phyloP scores from a whole-genome alignment of 768 basidiomycete species.

The Lactarius sanguifluus region DNA sequence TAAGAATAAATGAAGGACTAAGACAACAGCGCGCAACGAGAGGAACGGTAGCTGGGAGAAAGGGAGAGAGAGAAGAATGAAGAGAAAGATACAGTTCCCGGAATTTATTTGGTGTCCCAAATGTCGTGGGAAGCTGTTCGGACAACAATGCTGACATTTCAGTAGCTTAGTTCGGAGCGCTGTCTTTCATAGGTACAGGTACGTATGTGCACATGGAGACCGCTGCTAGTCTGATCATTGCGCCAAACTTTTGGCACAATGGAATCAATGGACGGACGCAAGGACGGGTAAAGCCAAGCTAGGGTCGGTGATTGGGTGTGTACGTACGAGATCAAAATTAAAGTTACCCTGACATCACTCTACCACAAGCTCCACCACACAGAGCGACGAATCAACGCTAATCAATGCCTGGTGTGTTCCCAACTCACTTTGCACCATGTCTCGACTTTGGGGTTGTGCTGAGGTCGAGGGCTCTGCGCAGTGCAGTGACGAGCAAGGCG shows the following conservation, averaged over 20 bases:
- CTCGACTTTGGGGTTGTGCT: not conserved
- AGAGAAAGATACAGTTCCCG: not conserved
- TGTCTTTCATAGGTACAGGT: not conserved
- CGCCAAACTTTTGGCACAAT: not conserved
- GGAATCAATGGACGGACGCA: not conserved
- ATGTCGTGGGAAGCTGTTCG: not conserved
- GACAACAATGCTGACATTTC: not conserved
- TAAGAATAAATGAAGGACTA: slow-evolving; percentile 2
- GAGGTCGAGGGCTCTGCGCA: not conserved
- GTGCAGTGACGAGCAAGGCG: too few relatives aligned
- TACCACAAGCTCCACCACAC: not conserved
- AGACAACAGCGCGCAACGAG: not conserved
- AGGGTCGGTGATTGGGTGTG: not conserved
- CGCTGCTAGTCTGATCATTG: not conserved
- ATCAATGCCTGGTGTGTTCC: not conserved
- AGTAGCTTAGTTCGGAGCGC: not conserved
- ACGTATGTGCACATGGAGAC: not conserved
- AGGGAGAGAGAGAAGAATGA: not conserved
- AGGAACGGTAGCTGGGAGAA: not conserved
- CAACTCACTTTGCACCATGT: not conserved
- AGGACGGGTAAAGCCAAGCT: too few relatives aligned
- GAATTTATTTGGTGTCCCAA: not conserved
- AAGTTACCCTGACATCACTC: not conserved
- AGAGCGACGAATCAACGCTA: not conserved
- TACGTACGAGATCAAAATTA: not conserved